phyloP scores from a whole-genome alignment of 2,329 filamentous ascomycete species.

The Furcasterigmium sp. region DNA sequence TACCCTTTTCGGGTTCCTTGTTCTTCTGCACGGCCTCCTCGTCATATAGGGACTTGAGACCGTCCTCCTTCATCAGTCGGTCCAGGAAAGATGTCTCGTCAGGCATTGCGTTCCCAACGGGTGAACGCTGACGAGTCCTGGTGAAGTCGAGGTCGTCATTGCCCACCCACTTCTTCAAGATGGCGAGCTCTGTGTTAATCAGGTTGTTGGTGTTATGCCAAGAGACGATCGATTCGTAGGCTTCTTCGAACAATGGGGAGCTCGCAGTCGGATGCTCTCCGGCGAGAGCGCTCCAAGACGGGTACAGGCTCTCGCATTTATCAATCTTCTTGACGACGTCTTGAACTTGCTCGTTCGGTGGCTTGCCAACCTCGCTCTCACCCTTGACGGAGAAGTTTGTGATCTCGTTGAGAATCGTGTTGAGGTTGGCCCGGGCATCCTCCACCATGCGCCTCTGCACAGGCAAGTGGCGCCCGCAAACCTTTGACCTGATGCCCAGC shows the following conservation, averaged over 20 bases:
- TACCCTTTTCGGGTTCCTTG: conserved; percentile 54
- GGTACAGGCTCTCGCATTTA: conserved; percentile 79
- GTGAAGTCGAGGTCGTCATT: conserved; percentile 93
- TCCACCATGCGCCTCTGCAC: conserved; percentile 86
- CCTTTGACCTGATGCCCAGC: conserved; percentile 79
- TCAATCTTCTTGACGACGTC: conserved; percentile 89
- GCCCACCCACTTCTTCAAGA: conserved; percentile 93
- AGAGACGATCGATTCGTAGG: conserved; percentile 82
- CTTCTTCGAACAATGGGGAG: conserved; percentile 72
- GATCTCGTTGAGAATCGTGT: conserved; percentile 76
- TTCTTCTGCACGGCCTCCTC: conserved; percentile 37
- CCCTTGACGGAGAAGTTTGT: conserved; percentile 93
- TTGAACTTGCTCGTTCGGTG: conserved; percentile 80
- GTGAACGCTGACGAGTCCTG: conserved; percentile 64
- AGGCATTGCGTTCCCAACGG: conserved; percentile 65
- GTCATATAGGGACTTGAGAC: conserved; percentile 84
- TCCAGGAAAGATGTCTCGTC: conserved; percentile 95
- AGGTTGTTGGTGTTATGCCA: conserved; percentile 97
- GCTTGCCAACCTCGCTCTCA: conserved; percentile 84
- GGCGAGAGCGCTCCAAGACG: conserved; percentile 71
- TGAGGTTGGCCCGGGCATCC: conserved; percentile 69
- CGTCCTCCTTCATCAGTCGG: conserved; percentile 91
- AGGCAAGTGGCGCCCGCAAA: conserved; percentile 76
- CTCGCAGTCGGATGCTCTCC: conserved; percentile 70
- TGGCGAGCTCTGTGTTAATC: conserved; percentile 89